A percentile compares a stretch with the other conserved stretches of the same genome.
phyloP scores from a whole-genome alignment of 2,329 filamentous ascomycete species.

The Acrocalymma vagum region DNA sequence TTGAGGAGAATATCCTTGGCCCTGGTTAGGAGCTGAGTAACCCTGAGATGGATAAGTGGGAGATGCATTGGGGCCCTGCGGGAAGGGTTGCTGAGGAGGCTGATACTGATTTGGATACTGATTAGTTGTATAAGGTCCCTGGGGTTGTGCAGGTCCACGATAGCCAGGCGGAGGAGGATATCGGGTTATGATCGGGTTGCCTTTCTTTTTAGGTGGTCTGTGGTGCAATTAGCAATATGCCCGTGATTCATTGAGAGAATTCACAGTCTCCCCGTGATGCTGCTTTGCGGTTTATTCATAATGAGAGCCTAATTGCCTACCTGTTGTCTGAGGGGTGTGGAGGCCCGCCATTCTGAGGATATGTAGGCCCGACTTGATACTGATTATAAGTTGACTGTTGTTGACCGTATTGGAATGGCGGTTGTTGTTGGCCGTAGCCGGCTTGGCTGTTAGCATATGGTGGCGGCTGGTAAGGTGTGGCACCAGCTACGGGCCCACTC shows the following conservation, averaged over 20 bases:
- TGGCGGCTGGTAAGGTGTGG: constrained; percentile 43
- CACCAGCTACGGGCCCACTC: constrained; percentile 42
- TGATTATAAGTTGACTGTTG: constrained; percentile 41
- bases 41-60: constrained; percentile 30
- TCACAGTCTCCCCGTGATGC: not conserved
- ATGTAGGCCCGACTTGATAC: constrained; percentile 34
- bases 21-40: constrained; percentile 27
- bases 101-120: constrained; percentile 38
- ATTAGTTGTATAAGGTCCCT: constrained; percentile 34
- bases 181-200: constrained; percentile 58
- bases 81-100: constrained; percentile 33
- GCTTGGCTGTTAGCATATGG: constrained; percentile 37
- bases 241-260: not conserved
- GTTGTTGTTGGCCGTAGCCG: constrained; percentile 36
- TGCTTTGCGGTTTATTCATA: no score
- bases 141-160: constrained; percentile 43
- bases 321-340: constrained; percentile 36
- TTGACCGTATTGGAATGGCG: constrained; percentile 39
- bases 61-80: constrained; percentile 29
- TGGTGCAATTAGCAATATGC: constrained; percentile 22
- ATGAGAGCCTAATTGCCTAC: constrained; percentile 45
- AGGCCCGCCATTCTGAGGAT: constrained; percentile 28
- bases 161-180: constrained; percentile 61
- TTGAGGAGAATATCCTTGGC: constrained; percentile 32
- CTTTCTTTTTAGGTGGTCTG: constrained; percentile 53